Evolutionary conservation across 208 protist genomes (phyloP), one percentile per base, ranked within the genome.

Genomic region (Borovskyia barvae): DNA sequence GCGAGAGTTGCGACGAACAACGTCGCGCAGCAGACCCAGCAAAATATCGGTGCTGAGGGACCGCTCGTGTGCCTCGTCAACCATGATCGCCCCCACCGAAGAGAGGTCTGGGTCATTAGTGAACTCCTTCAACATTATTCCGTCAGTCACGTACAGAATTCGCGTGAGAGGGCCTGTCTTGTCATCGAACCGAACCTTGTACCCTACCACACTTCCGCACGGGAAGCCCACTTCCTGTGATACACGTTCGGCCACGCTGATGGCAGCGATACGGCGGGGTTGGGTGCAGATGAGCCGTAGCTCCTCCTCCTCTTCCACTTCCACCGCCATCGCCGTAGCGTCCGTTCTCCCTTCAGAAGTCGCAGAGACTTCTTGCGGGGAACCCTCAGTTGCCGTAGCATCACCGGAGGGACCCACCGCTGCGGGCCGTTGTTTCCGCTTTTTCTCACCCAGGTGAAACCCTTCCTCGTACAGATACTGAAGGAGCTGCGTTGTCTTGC

Each of bases 51-150:
- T 97, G 73, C 95, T 88, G 40, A 99, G 85, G 3, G 97, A 99
- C 25, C 98, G 85, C 86, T 97, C 90, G 63, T 97, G 93, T 5
- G 98, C 98, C 77, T 99, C 99, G 77, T 99, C 99, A 8, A 99
- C 83, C 76, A 99, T 99, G 41, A 99, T 97, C 17, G 97, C 92
- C 25, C 77, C 89, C 45, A 99, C 99, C 22, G 60, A 72, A 12
- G 45, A 48, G 20, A 99, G 82, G 60, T 98, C 72, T 0, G 97
- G 93, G 60, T 99, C 97, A 2, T 54, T 81, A 2, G 97, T 76
- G 50, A 98, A 94, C 70, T 99, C 98, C 49, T 98, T 90, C 22
- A 99, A 80, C 69, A 99, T 90, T 89, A 99, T 99, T 51, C 98
- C 98, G 85, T 99, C 98, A 5, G 98, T 99, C 72, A 99, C 90